Percentiles rank a stretch among this genome's conserved stretches.
phyloP scores from a whole-genome alignment of 2,329 filamentous ascomycete genomes.

The Incumbomyces delicatus region DNA sequence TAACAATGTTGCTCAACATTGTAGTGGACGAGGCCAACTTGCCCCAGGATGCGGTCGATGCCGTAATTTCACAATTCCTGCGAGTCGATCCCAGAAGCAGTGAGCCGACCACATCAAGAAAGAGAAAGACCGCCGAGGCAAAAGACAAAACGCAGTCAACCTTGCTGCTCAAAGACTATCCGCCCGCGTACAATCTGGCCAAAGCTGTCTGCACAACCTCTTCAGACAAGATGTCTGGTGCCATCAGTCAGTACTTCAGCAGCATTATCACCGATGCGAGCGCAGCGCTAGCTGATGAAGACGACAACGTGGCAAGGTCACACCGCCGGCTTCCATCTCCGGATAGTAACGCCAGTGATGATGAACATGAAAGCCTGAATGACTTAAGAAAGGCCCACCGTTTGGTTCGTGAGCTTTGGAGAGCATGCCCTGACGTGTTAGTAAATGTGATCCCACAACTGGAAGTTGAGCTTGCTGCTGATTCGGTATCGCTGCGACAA shows the following conservation, averaged over 20 bases:
- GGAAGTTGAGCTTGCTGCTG: constrained; percentile 81
- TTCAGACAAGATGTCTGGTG: constrained; percentile 87
- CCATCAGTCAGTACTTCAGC: constrained; percentile 93
- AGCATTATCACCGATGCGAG: constrained; percentile 89
- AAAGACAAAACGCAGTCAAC: constrained; percentile 71
- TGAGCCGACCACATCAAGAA: constrained; percentile 46
- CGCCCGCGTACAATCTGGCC: constrained; percentile 91
- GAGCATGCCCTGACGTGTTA: constrained; percentile 76
- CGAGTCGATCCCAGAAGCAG: constrained; percentile 63
- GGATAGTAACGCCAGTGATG: constrained; percentile 52
- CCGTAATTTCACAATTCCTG: constrained; percentile 91
- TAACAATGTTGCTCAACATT: constrained; percentile 74
- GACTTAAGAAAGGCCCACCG: constrained; percentile 84
- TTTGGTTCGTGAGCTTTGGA: constrained; percentile 85
- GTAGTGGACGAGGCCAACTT: constrained; percentile 81
- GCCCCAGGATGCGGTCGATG: constrained; percentile 73
- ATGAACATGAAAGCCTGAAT: constrained; percentile 72
- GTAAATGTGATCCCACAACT: constrained; percentile 90
- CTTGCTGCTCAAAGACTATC: constrained; percentile 74
- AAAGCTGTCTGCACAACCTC: constrained; percentile 85
- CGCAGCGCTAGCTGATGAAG: constrained; percentile 6
- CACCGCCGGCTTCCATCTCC: constrained; percentile 35
- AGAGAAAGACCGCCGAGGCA: constrained; percentile 42
- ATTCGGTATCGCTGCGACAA: constrained; percentile 75
- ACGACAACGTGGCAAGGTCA: constrained; percentile 32